Evolutionary conservation across 1,284 basidiomycete genomes (phyloP), one percentile per base, ranked within the genome.

Genomic region (Ceraceosorus bombacis): DNA sequence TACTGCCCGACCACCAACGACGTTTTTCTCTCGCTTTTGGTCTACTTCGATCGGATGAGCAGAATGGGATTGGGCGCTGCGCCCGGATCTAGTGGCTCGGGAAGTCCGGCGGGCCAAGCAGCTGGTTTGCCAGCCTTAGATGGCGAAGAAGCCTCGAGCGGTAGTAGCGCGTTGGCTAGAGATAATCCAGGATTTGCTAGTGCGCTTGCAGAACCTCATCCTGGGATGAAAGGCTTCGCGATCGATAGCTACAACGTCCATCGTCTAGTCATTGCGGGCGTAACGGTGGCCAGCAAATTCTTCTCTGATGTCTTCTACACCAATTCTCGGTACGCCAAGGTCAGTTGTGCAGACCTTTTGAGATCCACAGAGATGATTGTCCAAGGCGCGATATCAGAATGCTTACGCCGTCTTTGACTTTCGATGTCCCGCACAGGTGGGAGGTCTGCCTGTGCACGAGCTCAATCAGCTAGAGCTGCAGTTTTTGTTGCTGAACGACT

Each of bases 261-360:
- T 79, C 84, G 91, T 40, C 81, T 98, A 51, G 89, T 98, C 72
- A 97, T 98, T 68, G 93, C 94, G 1, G 94, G 94, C 4, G 88
- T 98, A 37, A 97, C 94, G 2, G 94, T 98, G 7, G 93, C 94
- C 15, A 92, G 89, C 81, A 98, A 98, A 79, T 98, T 98, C 78
- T 97, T 97, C 78, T 91, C 88, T 62, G 94, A 98, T 78, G 92
- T 98, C 8, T 98, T 98, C 75, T 97, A 98, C 80, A 97, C 94
- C n/a, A 98, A 98, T 75, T 96, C 93, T 39, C 83, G 94, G 43
- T 98, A 98, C 78, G 94, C 94, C 60, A 98, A 97, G 85, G 92
- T 93, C 64, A 57, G 85, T 81, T 12, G 27, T 6, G 27, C 2
- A 15, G 55, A 51, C 10, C 7, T 9, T 46, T 12, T 7, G 12